Evolutionary conservation across 306 rosid genomes (phyloP), one percentile per base, ranked within the genome.

Genomic region (Neltuma alba): DNA sequence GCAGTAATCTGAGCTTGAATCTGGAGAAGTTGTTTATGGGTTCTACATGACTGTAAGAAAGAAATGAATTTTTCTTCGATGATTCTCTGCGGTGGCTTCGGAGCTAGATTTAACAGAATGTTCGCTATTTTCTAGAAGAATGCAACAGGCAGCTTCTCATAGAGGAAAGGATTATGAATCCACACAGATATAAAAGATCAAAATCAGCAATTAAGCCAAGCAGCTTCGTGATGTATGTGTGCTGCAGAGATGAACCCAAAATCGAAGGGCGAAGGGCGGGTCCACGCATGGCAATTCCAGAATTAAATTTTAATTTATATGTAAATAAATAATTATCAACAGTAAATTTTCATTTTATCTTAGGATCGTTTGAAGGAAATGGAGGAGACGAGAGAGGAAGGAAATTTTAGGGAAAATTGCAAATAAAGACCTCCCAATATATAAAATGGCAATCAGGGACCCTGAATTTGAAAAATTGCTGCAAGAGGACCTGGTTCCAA

Each of bases 11-110:
- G 92, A 75, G 87, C 68, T 25, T 92, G 94, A 73, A 89, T 83
- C 81, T 94, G 88, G 75, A 33, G 69, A 18, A 94, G 86, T 30
- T 18, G 82, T 41, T 70, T 76, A 28, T 36, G 50, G n/a, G 83
- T 69, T 83, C 67, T 88, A 86, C 98, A 92, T 89, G 96, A 92
- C 11, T 81, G 91, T 60, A 94, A 62, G 48, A 92, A 85, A 25
- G 88, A 85, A 48, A 92, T 86, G 67, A 92, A 81, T 27, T 76
- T 86, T 27, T 90, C 93, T 70, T 90, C 97, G 8, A 87, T 72
- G 0, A 90, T 61, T 61, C 85, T 69, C 41, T 78, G 88, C 7
- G 81, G 72, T 10, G 85, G 82, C 75, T 86, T 89, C 47, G 42
- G 85, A 13, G 55, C 45, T 23, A 81, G 9, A 58, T 50, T 41